Conservation (phyloP, 192 early-diverging fungal genomes). For the Podila horticola region DNA sequence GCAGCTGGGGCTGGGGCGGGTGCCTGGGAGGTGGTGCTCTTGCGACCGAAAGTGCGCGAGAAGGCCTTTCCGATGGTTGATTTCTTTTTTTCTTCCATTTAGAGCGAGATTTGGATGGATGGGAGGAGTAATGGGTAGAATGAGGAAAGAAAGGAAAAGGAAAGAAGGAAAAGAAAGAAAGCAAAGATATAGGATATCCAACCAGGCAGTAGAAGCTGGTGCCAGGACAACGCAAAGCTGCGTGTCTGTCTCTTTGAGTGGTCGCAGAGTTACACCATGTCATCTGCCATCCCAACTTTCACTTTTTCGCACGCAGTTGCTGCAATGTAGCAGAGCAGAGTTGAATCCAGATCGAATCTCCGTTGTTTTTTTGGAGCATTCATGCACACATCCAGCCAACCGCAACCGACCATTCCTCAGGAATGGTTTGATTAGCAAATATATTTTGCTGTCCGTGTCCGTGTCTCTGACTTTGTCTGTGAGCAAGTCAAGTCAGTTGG, state of each 20-base stretch:
- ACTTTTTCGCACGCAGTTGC: no score
- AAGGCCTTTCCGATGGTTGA: slow-evolving; percentile 46
- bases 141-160: not conserved
- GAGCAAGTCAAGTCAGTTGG: not conserved
- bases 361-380: no score
- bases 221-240: no score
- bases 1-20: not conserved
- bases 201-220: not conserved
- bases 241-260: no score
- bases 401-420: no score
- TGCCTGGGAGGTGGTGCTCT: not conserved
- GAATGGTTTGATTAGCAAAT: no score
- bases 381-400: no score
- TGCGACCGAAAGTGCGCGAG: slow-evolving; percentile 46
- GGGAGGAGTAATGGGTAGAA: not conserved
- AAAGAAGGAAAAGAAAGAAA: not conserved
- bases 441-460: not conserved
- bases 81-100: slow-evolving; percentile 51
- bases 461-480: not conserved
- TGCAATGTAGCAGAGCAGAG: no score
- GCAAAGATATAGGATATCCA: not conserved
- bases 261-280: no score
- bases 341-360: no score
- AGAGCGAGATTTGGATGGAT: not conserved
- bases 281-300: no score